Base-by-base conservation (phyloP, 148 eudicot genomes). In the Chenopodium album region DNA sequence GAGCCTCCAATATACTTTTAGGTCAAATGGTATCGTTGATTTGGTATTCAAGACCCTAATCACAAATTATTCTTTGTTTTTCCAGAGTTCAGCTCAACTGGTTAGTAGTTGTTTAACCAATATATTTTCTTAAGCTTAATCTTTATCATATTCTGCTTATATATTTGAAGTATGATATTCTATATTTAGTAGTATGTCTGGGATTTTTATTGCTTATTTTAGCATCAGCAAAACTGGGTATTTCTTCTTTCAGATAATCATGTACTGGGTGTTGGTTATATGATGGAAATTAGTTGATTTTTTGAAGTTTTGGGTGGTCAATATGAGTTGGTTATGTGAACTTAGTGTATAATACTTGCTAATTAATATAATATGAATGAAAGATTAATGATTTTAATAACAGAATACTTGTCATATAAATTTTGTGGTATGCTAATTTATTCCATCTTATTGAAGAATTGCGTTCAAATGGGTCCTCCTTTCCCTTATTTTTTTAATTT, bases 21-120 rank as follows among this genome's bases (percentile, higher is more conserved):
- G 41, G 54, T 80, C 75, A 69, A 72, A 76, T 84, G 80, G 26
- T 64, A 28, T n/a, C 59, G 6, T 76, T 84, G 76, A 80, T 84
- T 63, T 52, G 26, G n/a, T 50, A 56, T 84, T 79, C 62, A 73
- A 41, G 71, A 80, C 86, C 84, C 86, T 84, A 84, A 77, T 80
- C 72, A 50, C 41, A 77, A 22, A 32, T 65, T 7, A 17, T 69
- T 14, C 28, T 60, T 50, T 37, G 62, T 16, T 56, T 56, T 2
- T 56, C 22, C 13, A 65, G 28, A 80, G 75, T 54, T 81, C 75
- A 71, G 78, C 76, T 76, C 32, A 80, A 60, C 80, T 71, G 83
- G 86, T 84, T 76, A 76, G 62, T 26, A 19, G 52, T 64, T 41
- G 44, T 5, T 41, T 16, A 56, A 68, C 8, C 44, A 29, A 31